A percentile compares a stretch with the other conserved stretches of the same genome.
Evolutionary conservation across 768 basidiomycete genomes (phyloP).

Genomic region (Lactarius quietus): DNA sequence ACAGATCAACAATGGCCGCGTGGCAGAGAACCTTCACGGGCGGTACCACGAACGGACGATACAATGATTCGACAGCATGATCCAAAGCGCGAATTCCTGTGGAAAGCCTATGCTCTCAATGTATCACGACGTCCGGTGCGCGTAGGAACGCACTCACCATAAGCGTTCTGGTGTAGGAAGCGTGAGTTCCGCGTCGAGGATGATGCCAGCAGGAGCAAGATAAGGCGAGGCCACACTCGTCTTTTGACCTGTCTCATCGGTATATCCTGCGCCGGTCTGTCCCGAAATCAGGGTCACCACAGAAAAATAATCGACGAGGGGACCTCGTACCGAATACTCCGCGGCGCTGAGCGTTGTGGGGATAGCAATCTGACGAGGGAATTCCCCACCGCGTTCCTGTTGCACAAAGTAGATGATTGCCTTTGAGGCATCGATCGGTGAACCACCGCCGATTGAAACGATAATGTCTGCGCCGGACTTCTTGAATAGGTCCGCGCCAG

Average conservation of each 20-base stretch:
- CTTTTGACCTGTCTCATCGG: conserved; percentile 66
- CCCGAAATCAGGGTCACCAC: neutral
- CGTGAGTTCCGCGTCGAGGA: conserved; percentile 74
- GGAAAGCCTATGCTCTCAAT: conserved; percentile 51
- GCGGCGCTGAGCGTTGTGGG: conserved; percentile 81
- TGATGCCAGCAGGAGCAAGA: conserved; percentile 67
- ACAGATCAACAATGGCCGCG: conserved; percentile 64
- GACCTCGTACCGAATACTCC: conserved; percentile 55
- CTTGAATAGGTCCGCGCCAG: conserved; percentile 52
- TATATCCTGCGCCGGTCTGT: conserved; percentile 66
- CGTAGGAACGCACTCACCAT: conserved; percentile 45
- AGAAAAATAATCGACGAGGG: neutral
- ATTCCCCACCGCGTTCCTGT: conserved; percentile 49
- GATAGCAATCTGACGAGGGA: conserved; percentile 66
- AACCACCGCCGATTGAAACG: conserved; percentile 75
- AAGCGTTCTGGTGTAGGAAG: conserved; percentile 68
- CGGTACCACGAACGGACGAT: conserved; percentile 49
- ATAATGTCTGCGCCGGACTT: conserved; percentile 61
- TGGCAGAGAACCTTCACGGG: conserved; percentile 65
- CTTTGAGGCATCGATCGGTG: conserved; percentile 76
- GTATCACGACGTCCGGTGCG: neutral
- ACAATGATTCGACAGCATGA: conserved; percentile 70
- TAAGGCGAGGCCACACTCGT: conserved; percentile 51
- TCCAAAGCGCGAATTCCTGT: conserved; percentile 77
- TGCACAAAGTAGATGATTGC: conserved; percentile 63